Base-by-base conservation (phyloP, 768 basidiomycete genomes). In the Hydnomerulius pinastri region DNA sequence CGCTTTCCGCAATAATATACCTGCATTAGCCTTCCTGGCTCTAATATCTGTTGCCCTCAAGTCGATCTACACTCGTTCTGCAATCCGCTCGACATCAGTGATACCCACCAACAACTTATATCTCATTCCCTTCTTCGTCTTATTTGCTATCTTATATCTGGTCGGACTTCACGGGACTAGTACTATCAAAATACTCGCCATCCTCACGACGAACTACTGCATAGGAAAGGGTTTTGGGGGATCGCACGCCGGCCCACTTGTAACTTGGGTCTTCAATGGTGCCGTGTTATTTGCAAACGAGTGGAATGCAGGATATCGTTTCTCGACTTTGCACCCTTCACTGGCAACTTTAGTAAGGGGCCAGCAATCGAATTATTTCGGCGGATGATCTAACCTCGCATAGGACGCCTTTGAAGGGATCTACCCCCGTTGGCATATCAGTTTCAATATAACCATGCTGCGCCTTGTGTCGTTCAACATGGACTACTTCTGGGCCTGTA, bases 381-480 rank as follows among this genome's bases (percentile, higher is more conserved):
- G 9, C 52, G 43, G 35, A 51, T 33, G 9, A 39, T 45, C 42
- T 56, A 6, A 57, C 25, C 42, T 47, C 53, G n/a, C 20, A 24
- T 45, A 92, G 87, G 89, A 91, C 60, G 52, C 60, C 0, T 78
- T 77, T 57, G 72, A 78, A 64, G 97, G 97, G 6, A 71, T 90
- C 15, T 87, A 95, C 53, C 90, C 94, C 10, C 79, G 93, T 17
- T 99, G 97, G 97, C 83, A 98, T 57, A 77, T 98, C 59, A 81
- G 75, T 58, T 98, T 96, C 76, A 98, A 98, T 67, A 93, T 98
- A 58, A 93, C 94, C 2, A 95, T 95, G 88, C 77, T 98, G 35
- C 83, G 96, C 27, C 77, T 98, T 12, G 77, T 99, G 6, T 95
- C 94, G 0, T 99, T 93, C 73, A 88, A 85, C 54, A 83, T 96